A percentile compares a stretch with the other conserved stretches of the same genome.
These are phyloP conservation scores for Rhodotorula sp. DNA, from an alignment of 1,284 basidiomycete genomes.

Conservation along the genomic window DNA sequence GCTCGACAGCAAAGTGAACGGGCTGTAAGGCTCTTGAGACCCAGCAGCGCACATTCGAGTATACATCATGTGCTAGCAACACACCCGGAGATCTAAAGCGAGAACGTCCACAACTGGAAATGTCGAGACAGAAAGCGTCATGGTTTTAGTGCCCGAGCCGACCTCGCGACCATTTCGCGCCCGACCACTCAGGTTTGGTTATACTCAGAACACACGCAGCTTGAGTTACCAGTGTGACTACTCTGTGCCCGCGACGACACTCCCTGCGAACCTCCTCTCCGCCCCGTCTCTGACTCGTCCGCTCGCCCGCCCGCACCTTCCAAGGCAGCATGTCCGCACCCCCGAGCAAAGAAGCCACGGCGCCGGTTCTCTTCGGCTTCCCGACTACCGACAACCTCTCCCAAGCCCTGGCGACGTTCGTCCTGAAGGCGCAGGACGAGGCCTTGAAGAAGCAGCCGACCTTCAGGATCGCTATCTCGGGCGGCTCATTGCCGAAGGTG, in stretches of 20 bases:
- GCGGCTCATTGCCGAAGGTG: constrained; percentile 85
- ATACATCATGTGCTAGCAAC: no score
- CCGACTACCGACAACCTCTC: constrained; percentile 54
- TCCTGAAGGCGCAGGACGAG: constrained; percentile 84
- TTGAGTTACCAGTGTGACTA: no score
- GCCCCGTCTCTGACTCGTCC: not conserved
- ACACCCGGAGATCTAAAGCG: no score
- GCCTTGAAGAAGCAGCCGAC: constrained; percentile 80
- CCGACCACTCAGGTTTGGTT: no score
- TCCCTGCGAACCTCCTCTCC: not conserved
- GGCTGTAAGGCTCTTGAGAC: no score
- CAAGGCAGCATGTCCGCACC: constrained; percentile 27
- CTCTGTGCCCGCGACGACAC: not conserved
- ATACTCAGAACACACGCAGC: no score
- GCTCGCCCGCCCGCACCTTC: not conserved
- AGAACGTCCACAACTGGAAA: no score
- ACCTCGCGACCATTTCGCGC: no score
- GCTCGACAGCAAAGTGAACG: no score
- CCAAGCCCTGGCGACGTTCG: constrained; percentile 72
- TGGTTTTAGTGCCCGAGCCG: no score
- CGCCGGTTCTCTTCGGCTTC: constrained; percentile 75
- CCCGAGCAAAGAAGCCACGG: constrained; percentile 50
- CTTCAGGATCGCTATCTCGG: constrained; percentile 90
- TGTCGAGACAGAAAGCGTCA: no score
- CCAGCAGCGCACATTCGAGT: no score